A percentile compares a stretch with the other conserved stretches of the same genome.
phyloP scores from a whole-genome alignment of 768 basidiomycete genomes.

The Leccinum arenicola region DNA sequence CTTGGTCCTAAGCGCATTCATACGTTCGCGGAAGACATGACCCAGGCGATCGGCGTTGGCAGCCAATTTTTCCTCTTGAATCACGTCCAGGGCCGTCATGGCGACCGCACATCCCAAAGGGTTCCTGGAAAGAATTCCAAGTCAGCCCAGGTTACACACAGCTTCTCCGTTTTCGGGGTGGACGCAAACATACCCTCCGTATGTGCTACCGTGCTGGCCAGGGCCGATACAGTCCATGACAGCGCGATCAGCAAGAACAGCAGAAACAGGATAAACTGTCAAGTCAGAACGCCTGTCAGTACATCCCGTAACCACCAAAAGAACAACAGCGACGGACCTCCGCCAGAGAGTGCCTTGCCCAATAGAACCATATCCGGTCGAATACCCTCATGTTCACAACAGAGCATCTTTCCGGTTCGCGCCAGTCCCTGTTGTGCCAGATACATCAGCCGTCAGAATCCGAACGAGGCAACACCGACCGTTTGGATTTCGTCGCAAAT shows the following conservation, averaged over 20 bases:
- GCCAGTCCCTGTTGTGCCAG: constrained; percentile 66
- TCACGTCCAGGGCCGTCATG: constrained; percentile 88
- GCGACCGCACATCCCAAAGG: constrained; percentile 96
- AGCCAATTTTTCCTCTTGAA: constrained; percentile 81
- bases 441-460: constrained; percentile 3
- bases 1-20: constrained; percentile 48
- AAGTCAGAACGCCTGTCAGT: constrained; percentile 7
- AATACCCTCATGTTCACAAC: constrained; percentile 81
- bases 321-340: constrained; percentile 50
- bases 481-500: constrained; percentile 99
- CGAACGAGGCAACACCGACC: constrained; percentile 36
- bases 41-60: constrained; percentile 80
- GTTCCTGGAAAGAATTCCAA: constrained; percentile 49
- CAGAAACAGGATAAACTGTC: constrained; percentile 92
- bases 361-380: constrained; percentile 90
- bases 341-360: constrained; percentile 96
- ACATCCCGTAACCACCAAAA: not conserved
- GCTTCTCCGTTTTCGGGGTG: not conserved
- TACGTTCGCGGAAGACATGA: constrained; percentile 67
- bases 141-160: not conserved
- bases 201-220: constrained; percentile 95
- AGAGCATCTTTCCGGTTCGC: constrained; percentile 92
- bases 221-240: constrained; percentile 93
- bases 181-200: constrained; percentile 66
- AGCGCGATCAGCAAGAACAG: constrained; percentile 86